phyloP scores from a whole-genome alignment of 441 rosid genomes.

The Eruca vesicaria region DNA sequence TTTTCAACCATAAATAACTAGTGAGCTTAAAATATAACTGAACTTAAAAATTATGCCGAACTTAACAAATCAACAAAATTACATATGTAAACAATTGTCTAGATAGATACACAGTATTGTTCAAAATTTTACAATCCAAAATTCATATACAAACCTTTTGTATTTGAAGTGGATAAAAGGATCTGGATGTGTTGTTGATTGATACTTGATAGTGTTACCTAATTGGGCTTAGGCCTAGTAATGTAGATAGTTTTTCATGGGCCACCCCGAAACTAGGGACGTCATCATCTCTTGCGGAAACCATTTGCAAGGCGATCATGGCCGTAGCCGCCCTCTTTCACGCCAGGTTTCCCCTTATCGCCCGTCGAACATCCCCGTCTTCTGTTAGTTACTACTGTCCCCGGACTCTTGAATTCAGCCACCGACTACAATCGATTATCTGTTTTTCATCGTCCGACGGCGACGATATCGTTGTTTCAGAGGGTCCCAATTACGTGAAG shows the following conservation, averaged over 20 bases:
- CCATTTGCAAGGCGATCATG: constrained; percentile 29
- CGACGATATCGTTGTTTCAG: background rate
- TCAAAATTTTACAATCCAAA: background rate
- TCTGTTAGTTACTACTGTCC: background rate
- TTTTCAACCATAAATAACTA: too few relatives aligned
- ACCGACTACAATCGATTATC: background rate
- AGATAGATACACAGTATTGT: background rate
- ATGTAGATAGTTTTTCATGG: background rate
- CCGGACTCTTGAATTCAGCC: background rate
- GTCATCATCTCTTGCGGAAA: constrained; percentile 11
- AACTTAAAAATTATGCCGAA: too few relatives aligned
- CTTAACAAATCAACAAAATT: too few relatives aligned
- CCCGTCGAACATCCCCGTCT: constrained; percentile 13
- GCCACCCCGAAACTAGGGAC: constrained; percentile 11
- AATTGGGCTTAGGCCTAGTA: background rate
- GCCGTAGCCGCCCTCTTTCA: constrained; percentile 31
- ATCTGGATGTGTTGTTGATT: background rate
- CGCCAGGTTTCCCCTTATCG: constrained; percentile 27
- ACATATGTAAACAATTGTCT: too few relatives aligned
- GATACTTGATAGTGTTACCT: constrained; percentile 25
- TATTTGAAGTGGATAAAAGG: background rate
- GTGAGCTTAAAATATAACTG: too few relatives aligned
- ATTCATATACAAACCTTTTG: background rate
- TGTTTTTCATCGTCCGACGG: constrained; percentile 16
- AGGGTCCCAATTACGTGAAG: constrained; percentile 41